Base-by-base conservation (phyloP, 2,329 filamentous ascomycete species). In the Aureobasidium uvarum region DNA sequence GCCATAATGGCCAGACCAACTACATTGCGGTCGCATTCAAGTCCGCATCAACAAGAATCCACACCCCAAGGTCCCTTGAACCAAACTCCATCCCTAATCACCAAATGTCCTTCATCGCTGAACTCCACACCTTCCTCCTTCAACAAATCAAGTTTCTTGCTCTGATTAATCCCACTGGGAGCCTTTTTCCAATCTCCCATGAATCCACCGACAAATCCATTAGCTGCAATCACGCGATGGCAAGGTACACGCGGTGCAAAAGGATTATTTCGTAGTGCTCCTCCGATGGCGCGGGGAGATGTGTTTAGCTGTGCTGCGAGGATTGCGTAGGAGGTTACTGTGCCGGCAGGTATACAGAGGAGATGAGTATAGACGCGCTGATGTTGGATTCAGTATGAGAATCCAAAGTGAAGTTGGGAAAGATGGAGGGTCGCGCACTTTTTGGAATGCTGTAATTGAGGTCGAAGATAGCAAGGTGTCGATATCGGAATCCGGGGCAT, bases 391-490 rank as follows among this genome's bases (percentile, higher is more conserved):
- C 10, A 14, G 28, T 36, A n/a, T 25, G 3, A 2, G 6, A 36
- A 13, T 20, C 2, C 4, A 2, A 14, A 7, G n/a, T 25, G n/a
- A 23, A 28, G 38, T 31, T 10, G 13, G 5, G 23, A n/a, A 33
- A 6, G 10, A 28, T 43, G 2, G 13, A 18, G 13, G n/a, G 16
- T 8, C 41, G 23, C 36, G 39, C 18, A 41, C 52, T 18, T 25
- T 25, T 55, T 55, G 52, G 36, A 55, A 55, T 18, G 33, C 36
- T 55, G 52, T 55, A n/a, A 55, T 28, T 55, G 39, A 41, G 39
- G 39, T n/a, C 4, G 39, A 18, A 8, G 39, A 41, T 11, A 41
- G 16, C 18, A 41, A 11, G 4, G 39, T 41, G 16, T 41, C 39
- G 3, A 41, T 41, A 41, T 41, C 14, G 5, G 18, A 5, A 41